phyloP scores from a whole-genome alignment of 371 early-diverging fungal genomes.

The Mortierella sp. region DNA sequence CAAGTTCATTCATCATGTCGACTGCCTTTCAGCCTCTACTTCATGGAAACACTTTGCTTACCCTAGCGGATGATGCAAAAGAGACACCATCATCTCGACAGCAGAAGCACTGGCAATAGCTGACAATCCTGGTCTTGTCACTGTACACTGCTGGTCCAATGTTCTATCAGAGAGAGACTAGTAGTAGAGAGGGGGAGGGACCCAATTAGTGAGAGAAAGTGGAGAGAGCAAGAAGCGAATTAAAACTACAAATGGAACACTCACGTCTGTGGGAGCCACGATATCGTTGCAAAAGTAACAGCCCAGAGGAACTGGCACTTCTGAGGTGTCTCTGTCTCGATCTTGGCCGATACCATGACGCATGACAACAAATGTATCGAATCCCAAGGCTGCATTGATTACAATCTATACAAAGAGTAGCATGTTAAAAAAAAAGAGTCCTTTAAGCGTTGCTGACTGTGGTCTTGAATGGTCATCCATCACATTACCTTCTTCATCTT shows the following conservation, averaged over 20 bases:
- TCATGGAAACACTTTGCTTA: no score
- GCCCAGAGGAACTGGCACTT: slow-evolving; percentile 62
- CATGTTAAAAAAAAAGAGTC: not conserved
- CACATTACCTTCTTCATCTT: slow-evolving; percentile 58
- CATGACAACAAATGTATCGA: slow-evolving; percentile 97
- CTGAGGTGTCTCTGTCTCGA: slow-evolving; percentile 15
- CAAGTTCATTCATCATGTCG: not conserved
- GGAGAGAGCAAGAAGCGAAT: not conserved
- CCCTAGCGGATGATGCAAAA: slow-evolving; percentile 88
- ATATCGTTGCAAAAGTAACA: slow-evolving; percentile 98
- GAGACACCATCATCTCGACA: slow-evolving; percentile 90
- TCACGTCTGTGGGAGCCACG: slow-evolving; percentile 92
- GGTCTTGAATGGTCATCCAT: slow-evolving; percentile 18
- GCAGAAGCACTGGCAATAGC: slow-evolving; percentile 87
- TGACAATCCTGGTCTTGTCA: slow-evolving; percentile 94
- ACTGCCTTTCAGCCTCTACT: no score
- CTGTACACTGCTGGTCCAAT: slow-evolving; percentile 97
- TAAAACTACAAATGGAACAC: slow-evolving; percentile 14
- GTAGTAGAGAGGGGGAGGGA: not conserved
- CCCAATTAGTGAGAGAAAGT: not conserved
- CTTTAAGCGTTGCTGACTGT: not conserved
- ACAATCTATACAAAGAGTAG: slow-evolving; percentile 62
- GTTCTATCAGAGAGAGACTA: slow-evolving; percentile 94
- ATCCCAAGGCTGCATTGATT: slow-evolving; percentile 94
- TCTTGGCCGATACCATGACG: slow-evolving; percentile 81